Percentiles rank a stretch among this genome's conserved stretches.
Evolutionary conservation across 2,329 filamentous ascomycete genomes (phyloP).

Genomic region (Pyricularia sp.): DNA sequence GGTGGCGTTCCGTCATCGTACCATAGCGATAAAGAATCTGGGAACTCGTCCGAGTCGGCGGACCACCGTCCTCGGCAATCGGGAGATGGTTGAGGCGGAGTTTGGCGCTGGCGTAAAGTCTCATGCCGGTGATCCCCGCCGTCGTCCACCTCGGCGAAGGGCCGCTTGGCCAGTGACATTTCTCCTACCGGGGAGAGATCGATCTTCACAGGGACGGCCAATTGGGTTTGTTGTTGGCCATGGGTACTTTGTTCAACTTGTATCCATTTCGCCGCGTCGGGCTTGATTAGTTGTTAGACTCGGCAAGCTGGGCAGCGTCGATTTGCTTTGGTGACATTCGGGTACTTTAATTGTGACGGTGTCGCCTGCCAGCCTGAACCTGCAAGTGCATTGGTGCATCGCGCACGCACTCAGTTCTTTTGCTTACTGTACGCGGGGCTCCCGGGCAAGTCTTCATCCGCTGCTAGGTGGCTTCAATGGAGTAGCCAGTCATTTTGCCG

Average conservation of each 20-base stretch:
- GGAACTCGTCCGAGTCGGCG: neutral
- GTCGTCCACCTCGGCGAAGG: conserved; percentile 18
- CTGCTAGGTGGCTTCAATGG: neutral
- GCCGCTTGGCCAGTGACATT: conserved; percentile 21
- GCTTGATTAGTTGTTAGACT: neutral
- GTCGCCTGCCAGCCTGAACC: neutral
- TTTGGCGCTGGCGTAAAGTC: neutral
- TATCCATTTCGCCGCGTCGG: neutral
- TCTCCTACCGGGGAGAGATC: conserved; percentile 16
- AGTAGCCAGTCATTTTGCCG: neutral
- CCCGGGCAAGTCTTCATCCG: neutral
- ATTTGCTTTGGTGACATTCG: neutral
- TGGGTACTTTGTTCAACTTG: neutral
- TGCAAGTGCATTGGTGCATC: neutral
- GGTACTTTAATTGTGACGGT: neutral
- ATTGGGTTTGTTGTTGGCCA: neutral
- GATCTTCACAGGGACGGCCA: neutral
- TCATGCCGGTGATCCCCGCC: neutral
- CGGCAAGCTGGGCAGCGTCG: neutral
- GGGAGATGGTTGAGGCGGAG: neutral
- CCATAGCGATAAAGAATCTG: neutral
- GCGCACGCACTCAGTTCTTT: neutral
- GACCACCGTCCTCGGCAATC: neutral
- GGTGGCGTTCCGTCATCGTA: neutral
- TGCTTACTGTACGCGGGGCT: neutral